Evolutionary conservation across 768 basidiomycete species (phyloP).

Genomic region (Sporobolomyces phaffii): DNA sequence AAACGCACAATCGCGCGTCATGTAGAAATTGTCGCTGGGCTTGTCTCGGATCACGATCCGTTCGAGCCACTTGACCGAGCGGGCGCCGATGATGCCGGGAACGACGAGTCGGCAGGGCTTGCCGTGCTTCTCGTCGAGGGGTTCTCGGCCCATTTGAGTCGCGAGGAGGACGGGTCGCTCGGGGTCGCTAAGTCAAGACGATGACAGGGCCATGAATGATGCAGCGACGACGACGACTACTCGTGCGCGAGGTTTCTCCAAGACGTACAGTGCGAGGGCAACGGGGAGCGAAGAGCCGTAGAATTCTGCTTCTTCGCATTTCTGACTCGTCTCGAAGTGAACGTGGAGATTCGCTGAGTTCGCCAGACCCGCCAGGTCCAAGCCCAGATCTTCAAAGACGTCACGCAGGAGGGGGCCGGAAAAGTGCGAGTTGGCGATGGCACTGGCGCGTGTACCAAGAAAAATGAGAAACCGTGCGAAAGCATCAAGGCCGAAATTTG

Average conservation of each 20-base stretch:
- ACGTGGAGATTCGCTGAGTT: slow-evolving; percentile 7
- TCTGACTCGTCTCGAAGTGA: slow-evolving; percentile 27
- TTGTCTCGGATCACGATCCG: slow-evolving; percentile 51
- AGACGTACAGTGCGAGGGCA: slow-evolving; percentile 16
- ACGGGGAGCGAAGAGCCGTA: slow-evolving; percentile 24
- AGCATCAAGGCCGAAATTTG: background rate
- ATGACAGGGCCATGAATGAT: background rate
- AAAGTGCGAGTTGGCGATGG: slow-evolving; percentile 12
- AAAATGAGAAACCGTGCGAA: background rate
- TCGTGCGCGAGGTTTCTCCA: no score
- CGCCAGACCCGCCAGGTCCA: background rate
- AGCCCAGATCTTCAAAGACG: background rate
- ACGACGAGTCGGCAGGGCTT: slow-evolving; percentile 45
- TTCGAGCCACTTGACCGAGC: slow-evolving; percentile 73
- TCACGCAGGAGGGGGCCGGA: slow-evolving; percentile 10
- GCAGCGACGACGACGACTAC: background rate
- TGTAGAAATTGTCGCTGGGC: slow-evolving; percentile 11
- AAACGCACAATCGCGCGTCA: slow-evolving; percentile 10
- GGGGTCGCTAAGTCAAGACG: background rate
- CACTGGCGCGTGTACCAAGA: no score
- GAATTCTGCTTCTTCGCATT: slow-evolving; percentile 24
- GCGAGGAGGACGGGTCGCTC: slow-evolving; percentile 35
- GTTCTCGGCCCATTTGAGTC: slow-evolving; percentile 24
- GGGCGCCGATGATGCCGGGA: slow-evolving; percentile 62
- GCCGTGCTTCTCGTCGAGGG: slow-evolving; percentile 34